Evolutionary conservation across 2,329 filamentous ascomycete species (phyloP).

Genomic region (Trichophyton rubrum): DNA sequence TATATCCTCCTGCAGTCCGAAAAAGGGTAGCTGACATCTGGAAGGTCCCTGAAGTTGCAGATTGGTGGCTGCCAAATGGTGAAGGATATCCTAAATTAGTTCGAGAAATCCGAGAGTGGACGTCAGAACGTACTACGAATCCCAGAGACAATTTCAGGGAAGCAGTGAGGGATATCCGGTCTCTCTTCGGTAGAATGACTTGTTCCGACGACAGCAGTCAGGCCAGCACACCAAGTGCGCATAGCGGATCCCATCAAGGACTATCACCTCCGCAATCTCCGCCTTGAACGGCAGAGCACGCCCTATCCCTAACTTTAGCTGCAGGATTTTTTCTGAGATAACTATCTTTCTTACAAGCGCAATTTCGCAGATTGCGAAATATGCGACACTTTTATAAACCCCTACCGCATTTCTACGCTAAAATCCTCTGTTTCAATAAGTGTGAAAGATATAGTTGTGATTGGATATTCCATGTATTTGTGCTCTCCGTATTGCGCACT

Average conservation of each 20-base stretch:
- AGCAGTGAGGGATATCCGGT: conserved; percentile 60
- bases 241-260: conserved; percentile 6
- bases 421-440: too few species aligned
- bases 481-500: too few species aligned
- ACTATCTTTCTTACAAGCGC: too few species aligned
- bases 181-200: conserved; percentile 55
- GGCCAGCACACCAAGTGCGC: conserved; percentile 17
- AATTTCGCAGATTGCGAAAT: too few species aligned
- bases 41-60: conserved; percentile 54
- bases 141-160: conserved; percentile 43
- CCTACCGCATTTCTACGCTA: too few species aligned
- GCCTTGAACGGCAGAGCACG: neutral
- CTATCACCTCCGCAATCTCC: conserved; percentile 8
- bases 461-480: neutral
- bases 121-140: conserved; percentile 58
- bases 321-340: too few species aligned
- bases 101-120: conserved; percentile 65
- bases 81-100: conserved; percentile 64
- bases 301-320: too few species aligned
- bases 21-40: conserved; percentile 65
- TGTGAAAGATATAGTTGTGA: conserved; percentile 5
- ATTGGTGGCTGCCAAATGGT: conserved; percentile 84
- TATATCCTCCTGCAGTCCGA: conserved; percentile 64
- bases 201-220: conserved; percentile 35
- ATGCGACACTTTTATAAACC: too few species aligned